Evolutionary conservation across 495 filamentous ascomycete species (phyloP).

Genomic region (Penicillium desertorum): DNA sequence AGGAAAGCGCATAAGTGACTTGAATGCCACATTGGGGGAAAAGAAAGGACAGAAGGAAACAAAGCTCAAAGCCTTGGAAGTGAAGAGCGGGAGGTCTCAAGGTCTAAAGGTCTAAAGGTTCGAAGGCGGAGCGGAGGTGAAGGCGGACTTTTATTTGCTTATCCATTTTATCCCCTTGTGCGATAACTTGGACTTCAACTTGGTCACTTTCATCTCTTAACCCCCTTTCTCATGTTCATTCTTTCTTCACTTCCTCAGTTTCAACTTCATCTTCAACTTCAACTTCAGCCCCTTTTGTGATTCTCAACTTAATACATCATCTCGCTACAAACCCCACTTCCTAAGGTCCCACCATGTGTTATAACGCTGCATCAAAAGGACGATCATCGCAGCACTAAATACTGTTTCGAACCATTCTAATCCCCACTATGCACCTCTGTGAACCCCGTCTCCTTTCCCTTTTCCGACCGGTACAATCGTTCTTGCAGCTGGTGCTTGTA

Average conservation of each 20-base stretch:
- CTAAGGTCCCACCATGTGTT: not conserved
- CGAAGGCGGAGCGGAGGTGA: conserved; percentile 32
- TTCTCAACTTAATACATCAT: not conserved
- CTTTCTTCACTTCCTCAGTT: not conserved
- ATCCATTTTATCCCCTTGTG: conserved; percentile 14
- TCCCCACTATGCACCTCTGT: conserved; percentile 22
- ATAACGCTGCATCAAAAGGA: not conserved
- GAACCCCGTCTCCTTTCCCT: conserved; percentile 33
- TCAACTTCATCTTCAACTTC: not conserved
- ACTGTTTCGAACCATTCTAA: not conserved
- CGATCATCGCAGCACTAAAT: not conserved
- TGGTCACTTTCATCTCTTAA: not conserved
- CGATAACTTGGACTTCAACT: conserved; percentile 2
- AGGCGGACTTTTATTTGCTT: conserved; percentile 20
- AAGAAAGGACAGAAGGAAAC: not conserved
- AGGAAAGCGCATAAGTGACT: conserved; percentile 41
- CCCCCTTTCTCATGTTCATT: not conserved
- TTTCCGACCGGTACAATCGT: conserved; percentile 27
- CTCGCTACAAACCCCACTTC: conserved; percentile 5
- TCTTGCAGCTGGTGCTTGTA: conserved; percentile 37
- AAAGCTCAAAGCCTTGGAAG: not conserved
- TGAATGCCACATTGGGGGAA: conserved; percentile 46
- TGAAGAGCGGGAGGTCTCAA: conserved; percentile 6
- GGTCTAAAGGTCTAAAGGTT: conserved; percentile 15
- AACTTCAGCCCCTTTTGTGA: not conserved